Conservation (phyloP, 164 flowering plant genomes). For the Nelumbo lutea region DNA sequence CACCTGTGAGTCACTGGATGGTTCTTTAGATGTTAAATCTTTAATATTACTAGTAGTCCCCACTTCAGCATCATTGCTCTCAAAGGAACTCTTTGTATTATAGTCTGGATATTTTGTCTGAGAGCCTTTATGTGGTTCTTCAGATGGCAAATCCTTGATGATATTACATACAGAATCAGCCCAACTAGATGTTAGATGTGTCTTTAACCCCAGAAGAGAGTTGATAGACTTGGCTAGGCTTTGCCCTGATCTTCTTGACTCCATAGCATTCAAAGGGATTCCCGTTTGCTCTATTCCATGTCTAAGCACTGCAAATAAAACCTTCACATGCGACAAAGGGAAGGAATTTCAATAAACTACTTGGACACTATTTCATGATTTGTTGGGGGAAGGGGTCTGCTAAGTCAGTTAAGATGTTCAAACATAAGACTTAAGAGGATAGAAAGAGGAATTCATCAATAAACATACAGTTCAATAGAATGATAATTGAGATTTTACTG, state of each 20-base stretch:
- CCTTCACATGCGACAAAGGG: not conserved
- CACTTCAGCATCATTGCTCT: not conserved
- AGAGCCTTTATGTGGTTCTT: slow-evolving; percentile 12
- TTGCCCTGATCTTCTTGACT: slow-evolving; percentile 23
- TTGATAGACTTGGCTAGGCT: slow-evolving; percentile 38
- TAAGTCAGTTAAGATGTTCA: not conserved
- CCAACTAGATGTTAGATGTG: slow-evolving; percentile 42
- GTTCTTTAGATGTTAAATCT: too few relatives aligned
- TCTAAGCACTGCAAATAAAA: not conserved
- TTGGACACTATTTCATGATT: too few relatives aligned
- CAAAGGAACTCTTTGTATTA: slow-evolving; percentile 6
- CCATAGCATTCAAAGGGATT: slow-evolving; percentile 12
- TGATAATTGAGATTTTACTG: too few relatives aligned
- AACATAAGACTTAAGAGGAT: not conserved
- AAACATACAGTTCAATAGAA: not conserved
- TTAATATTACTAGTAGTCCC: too few relatives aligned
- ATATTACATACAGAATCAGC: slow-evolving; percentile 44
- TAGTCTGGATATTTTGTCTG: not conserved
- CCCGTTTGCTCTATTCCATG: not conserved
- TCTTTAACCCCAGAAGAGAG: slow-evolving; percentile 41
- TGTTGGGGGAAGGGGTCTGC: not conserved
- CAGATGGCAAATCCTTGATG: slow-evolving; percentile 26
- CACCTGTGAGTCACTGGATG: too few relatives aligned
- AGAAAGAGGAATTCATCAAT: not conserved
- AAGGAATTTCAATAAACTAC: not conserved